phyloP scores from a whole-genome alignment of 2,329 filamentous ascomycete species.

The Chaetoscypha palmicola region DNA sequence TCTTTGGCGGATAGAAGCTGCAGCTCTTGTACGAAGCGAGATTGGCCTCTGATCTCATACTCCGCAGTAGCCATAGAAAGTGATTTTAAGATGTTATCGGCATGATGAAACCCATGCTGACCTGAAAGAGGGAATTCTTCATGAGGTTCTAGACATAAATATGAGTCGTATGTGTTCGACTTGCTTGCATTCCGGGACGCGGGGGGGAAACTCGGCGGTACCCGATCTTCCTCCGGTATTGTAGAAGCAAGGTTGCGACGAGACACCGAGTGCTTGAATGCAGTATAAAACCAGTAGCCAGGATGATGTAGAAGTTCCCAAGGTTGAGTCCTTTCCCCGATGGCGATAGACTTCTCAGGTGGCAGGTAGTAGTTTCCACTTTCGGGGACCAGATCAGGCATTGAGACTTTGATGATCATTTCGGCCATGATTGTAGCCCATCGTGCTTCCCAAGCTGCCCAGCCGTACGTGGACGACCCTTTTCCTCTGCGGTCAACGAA shows the following conservation, averaged over 20 bases:
- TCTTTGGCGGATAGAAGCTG: conserved; percentile 50
- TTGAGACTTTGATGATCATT: conserved; percentile 47
- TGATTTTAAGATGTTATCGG: conserved; percentile 46
- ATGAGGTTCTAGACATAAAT: conserved; percentile 58
- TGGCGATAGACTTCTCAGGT: conserved; percentile 49
- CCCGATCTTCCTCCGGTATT: conserved; percentile 54
- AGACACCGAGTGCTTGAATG: conserved; percentile 48
- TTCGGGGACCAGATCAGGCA: conserved; percentile 42
- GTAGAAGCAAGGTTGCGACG: conserved; percentile 47
- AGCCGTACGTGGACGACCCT: conserved; percentile 83
- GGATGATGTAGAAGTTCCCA: conserved; percentile 60
- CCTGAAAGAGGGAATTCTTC: conserved; percentile 49
- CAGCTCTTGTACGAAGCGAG: conserved; percentile 47
- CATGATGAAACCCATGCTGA: conserved; percentile 45
- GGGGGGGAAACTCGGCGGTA: conserved; percentile 41
- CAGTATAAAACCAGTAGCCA: conserved; percentile 60
- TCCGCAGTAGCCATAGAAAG: conserved; percentile 45
- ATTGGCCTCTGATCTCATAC: conserved; percentile 48
- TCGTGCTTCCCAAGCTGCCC: conserved; percentile 86
- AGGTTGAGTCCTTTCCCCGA: conserved; percentile 51
- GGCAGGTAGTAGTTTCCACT: conserved; percentile 42
- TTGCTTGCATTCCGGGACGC: conserved; percentile 42
- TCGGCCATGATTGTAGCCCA: conserved; percentile 59
- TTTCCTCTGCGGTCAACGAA: conserved; percentile 77
- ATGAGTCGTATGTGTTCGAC: conserved; percentile 55